Conservation (phyloP, 2,329 filamentous ascomycete genomes). For the Xylariaceae sp. region DNA sequence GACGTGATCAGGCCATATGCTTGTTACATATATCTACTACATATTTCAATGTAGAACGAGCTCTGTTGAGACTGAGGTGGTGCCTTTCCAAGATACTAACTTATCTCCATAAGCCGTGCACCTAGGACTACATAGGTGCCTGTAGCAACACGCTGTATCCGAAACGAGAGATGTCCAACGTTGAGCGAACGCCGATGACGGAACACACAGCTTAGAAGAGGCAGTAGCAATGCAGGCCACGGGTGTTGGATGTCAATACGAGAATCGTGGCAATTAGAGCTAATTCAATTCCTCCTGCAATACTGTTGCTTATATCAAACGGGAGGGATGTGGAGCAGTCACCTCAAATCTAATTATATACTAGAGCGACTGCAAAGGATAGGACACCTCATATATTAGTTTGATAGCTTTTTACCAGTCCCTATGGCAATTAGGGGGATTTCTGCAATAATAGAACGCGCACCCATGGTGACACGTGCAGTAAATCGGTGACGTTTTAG, state of each 20-base stretch:
- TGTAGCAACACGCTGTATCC: neutral
- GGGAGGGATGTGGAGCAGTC: no score
- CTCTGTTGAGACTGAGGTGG: neutral
- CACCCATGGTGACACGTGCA: slow-evolving; percentile 4
- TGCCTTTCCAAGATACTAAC: slow-evolving; percentile 1
- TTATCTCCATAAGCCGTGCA: slow-evolving; percentile 5
- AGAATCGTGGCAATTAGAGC: no score
- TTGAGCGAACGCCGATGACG: slow-evolving; percentile 1
- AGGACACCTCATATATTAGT: no score
- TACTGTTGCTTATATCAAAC: no score
- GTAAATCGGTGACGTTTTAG: slow-evolving; percentile 10
- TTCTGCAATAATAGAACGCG: slow-evolving; percentile 12
- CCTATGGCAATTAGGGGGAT: slow-evolving; percentile 9
- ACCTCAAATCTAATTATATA: no score
- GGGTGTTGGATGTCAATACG: no score
- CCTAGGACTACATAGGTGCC: neutral
- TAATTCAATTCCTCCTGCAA: no score
- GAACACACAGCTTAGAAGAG: neutral
- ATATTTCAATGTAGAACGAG: slow-evolving; percentile 3
- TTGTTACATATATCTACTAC: no score
- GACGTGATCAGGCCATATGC: no score
- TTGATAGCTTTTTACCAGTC: no score
- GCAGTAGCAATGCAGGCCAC: neutral
- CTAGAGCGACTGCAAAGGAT: no score
- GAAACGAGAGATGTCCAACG: slow-evolving; percentile 1